These are phyloP conservation scores for Dryas octopetala DNA, from an alignment of 306 rosid species.

Conservation along the genomic window DNA sequence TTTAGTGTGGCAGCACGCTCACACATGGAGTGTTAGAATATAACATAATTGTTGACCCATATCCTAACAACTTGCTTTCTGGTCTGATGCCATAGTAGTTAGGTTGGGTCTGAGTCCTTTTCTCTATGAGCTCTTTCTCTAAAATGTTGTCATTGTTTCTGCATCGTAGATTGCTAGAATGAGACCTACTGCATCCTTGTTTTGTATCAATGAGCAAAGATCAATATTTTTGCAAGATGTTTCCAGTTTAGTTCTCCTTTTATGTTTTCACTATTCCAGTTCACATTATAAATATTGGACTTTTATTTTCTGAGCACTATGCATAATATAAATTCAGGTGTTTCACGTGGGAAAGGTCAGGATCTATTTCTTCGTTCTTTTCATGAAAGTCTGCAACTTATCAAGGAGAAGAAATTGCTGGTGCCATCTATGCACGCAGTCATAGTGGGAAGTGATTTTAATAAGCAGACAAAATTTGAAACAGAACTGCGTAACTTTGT, in stretches of 20 bases:
- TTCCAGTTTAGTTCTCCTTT: not conserved
- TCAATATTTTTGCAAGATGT: not conserved
- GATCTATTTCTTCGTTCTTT: constrained; percentile 91
- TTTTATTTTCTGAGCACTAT: constrained; percentile 19
- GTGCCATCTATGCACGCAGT: constrained; percentile 86
- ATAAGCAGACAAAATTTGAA: constrained; percentile 76
- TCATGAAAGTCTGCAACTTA: constrained; percentile 59
- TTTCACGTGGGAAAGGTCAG: constrained; percentile 94
- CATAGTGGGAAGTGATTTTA: constrained; percentile 88
- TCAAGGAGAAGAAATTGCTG: constrained; percentile 71
- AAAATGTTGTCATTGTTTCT: not conserved
- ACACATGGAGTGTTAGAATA: too few species aligned
- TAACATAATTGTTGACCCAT: not conserved
- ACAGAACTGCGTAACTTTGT: constrained; percentile 73
- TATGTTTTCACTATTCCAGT: not conserved
- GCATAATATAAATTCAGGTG: constrained; percentile 56
- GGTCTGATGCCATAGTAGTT: not conserved
- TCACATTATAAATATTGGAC: not conserved
- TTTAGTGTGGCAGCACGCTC: not conserved
- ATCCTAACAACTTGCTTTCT: not conserved
- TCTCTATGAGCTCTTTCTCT: not conserved
- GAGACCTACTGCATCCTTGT: not conserved
- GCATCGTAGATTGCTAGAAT: not conserved
- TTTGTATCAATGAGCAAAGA: not conserved
- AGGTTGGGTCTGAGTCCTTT: not conserved